Evolutionary conservation across 2,329 filamentous ascomycete genomes (phyloP).

Genomic region (Podosphaera xanthii): DNA sequence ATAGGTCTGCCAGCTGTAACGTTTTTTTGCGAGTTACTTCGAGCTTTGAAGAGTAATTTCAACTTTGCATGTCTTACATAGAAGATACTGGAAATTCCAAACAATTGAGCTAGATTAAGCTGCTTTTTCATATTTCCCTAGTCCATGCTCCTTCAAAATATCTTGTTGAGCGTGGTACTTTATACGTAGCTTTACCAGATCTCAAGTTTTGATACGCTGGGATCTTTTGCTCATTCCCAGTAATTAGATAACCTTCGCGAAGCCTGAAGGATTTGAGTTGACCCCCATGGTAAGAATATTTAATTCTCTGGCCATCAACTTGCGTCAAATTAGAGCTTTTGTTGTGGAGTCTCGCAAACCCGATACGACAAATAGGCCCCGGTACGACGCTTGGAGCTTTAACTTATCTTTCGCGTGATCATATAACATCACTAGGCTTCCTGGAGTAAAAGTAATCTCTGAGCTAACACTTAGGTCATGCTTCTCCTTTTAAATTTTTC

Average conservation of each 20-base stretch:
- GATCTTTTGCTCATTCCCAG: neutral
- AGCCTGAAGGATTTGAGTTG: neutral
- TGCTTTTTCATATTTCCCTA: neutral
- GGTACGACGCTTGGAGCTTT: neutral
- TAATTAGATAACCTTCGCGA: neutral
- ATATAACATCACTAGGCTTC: neutral
- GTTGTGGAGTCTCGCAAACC: neutral
- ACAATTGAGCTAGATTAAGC: neutral
- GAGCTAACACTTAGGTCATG: neutral
- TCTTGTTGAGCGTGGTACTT: neutral
- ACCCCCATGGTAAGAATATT: neutral
- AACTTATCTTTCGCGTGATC: neutral
- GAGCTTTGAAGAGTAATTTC: neutral
- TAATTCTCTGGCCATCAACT: neutral
- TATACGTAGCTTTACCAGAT: neutral
- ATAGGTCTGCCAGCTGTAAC: neutral
- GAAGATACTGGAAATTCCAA: neutral
- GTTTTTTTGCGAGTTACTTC: neutral
- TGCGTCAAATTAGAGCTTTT: neutral
- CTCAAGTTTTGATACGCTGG: neutral
- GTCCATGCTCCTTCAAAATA: neutral
- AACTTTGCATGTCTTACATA: neutral
- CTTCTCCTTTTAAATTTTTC: neutral
- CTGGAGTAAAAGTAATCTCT: neutral
- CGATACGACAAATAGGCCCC: neutral